Percentiles rank a stretch among this genome's conserved stretches.
Evolutionary conservation across 1,284 basidiomycete species (phyloP).

Genomic region (Apiotrichum sp.): DNA sequence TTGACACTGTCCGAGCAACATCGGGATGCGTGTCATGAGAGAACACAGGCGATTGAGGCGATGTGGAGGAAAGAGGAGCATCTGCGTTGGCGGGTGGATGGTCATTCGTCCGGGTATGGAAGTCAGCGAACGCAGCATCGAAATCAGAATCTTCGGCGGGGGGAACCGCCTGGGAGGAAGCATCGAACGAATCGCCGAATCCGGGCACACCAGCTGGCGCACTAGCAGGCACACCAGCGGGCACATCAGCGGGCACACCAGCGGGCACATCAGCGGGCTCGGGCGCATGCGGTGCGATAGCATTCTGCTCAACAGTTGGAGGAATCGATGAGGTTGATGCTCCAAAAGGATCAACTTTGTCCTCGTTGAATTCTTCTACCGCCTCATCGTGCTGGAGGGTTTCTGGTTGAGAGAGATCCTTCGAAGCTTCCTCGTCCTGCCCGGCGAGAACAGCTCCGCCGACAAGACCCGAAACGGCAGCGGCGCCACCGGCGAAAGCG

Average conservation of each 20-base stretch:
- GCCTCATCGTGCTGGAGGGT: too few relatives aligned
- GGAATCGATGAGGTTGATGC: conserved; percentile 25
- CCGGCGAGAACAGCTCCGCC: conserved; percentile 15
- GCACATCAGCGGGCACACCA: too few relatives aligned
- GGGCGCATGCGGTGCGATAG: too few relatives aligned
- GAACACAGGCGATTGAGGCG: neutral
- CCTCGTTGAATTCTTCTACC: neutral
- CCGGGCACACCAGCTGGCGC: conserved; percentile 15
- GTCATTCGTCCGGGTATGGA: conserved; percentile 49
- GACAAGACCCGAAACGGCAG: conserved; percentile 13
- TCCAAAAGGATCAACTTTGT: conserved; percentile 63
- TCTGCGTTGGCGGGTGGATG: neutral
- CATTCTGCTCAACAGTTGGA: conserved; percentile 17
- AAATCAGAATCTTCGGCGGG: conserved; percentile 39
- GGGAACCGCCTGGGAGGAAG: conserved; percentile 45
- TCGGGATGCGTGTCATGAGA: conserved; percentile 16
- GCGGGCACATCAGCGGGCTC: too few relatives aligned
- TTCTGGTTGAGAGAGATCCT: neutral
- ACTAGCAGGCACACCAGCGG: too few relatives aligned
- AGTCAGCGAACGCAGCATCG: conserved; percentile 53
- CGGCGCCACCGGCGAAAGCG: conserved; percentile 12
- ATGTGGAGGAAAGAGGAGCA: neutral
- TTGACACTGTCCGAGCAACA: conserved; percentile 30
- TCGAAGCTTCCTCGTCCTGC: neutral
- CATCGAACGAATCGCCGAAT: conserved; percentile 37